Base-by-base conservation (phyloP, 352 stramenopile genomes). In the Hyaloperonospora brassicae region DNA sequence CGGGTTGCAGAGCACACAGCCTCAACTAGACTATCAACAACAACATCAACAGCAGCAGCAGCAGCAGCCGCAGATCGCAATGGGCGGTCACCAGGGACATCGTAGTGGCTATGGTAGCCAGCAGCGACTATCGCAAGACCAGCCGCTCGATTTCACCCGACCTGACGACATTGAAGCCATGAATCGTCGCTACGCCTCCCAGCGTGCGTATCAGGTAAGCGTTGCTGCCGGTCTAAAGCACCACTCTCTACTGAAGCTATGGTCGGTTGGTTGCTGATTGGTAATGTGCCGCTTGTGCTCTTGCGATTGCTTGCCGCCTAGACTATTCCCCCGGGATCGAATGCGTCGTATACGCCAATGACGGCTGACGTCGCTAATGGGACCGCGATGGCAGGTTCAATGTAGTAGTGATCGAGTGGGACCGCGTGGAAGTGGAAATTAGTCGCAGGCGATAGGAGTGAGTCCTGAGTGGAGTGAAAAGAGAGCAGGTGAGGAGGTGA, bases 131-230 rank as follows among this genome's bases (percentile, higher is more conserved):
- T 57, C 66, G 17, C 68, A 74, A 34, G 69, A 86, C 35, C 68
- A 83, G 42, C 70, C 68, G 25, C 75, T 55, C 5, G 81, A 92
- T 49, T 92, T 92, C 38, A 92, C 81, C 30, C 70, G 59, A 10
- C 77, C 79, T 6, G 81, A 92, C 42, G 76, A 92, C 49, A 62
- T 83, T 34, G 77, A 87, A 56, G 64, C 58, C 34, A 86, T 89
- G 73, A 92, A 92, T 61, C 81, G 75, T 50, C 76, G 76, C 62
- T 92, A 86, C 47, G 77, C 77, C 12, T 79, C 77, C 44, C 76
- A 89, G 68, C 79, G 78, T 60, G 78, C 76, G 31, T 89, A 89
- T 55, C 79, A 92, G 74, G 80, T 88, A 77, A 53, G 55, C n/a
- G 44, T 52, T 55, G 13, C 39, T 42, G 36, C 14, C 4, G 11